Evolutionary conservation across 2,329 filamentous ascomycete species (phyloP).

Genomic region (Ascomycota sp.): DNA sequence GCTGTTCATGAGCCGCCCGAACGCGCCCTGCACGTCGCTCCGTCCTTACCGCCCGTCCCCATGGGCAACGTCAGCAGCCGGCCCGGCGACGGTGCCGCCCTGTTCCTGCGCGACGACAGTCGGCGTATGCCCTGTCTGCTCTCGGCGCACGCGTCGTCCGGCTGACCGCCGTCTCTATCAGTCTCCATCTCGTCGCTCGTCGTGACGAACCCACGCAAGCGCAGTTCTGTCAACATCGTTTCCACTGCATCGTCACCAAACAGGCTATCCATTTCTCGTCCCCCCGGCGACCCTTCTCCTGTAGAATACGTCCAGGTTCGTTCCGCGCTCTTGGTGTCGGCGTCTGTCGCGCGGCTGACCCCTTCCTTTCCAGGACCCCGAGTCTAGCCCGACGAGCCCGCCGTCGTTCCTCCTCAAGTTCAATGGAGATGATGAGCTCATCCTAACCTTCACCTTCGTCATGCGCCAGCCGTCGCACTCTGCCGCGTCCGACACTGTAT

Average conservation of each 20-base stretch:
- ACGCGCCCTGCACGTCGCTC: no score
- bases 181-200: slow-evolving; percentile 73
- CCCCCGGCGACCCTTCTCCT: slow-evolving; percentile 50
- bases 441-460: slow-evolving; percentile 83
- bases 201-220: slow-evolving; percentile 61
- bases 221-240: slow-evolving; percentile 53
- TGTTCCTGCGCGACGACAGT: slow-evolving; percentile 82
- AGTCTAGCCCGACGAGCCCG: slow-evolving; percentile 26
- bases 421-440: slow-evolving; percentile 75
- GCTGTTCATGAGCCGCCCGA: no score
- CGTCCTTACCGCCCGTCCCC: slow-evolving; percentile 14
- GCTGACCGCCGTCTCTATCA: slow-evolving; percentile 17
- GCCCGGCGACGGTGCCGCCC: slow-evolving; percentile 57
- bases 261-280: slow-evolving; percentile 51
- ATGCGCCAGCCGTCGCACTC: slow-evolving; percentile 32
- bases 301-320: slow-evolving; percentile 84
- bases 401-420: slow-evolving; percentile 75
- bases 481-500: slow-evolving; percentile 28
- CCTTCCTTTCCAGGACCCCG: slow-evolving; percentile 77
- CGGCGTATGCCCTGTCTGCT: slow-evolving; percentile 42
- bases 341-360: slow-evolving; percentile 2
- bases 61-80: slow-evolving; percentile 92
- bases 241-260: slow-evolving; percentile 81
- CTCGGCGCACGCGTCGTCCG: background rate
- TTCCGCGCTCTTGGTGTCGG: slow-evolving; percentile 3